Conservation (phyloP, 2,329 filamentous ascomycete species). For the Neurospora crassa region DNA sequence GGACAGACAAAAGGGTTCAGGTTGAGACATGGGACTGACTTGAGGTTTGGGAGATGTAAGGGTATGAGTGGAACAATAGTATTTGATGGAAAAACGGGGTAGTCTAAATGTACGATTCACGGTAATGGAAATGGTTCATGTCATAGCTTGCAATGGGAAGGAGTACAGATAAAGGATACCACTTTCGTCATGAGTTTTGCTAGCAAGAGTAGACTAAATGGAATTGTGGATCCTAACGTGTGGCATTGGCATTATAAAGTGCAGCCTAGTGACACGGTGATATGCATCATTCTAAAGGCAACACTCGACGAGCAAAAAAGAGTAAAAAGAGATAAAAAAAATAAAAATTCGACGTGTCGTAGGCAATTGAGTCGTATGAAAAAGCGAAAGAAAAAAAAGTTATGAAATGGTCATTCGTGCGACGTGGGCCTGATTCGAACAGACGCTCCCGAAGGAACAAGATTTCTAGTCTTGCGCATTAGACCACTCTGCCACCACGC, state of each 20-base stretch:
- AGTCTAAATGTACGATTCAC: neutral
- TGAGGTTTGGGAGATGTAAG: neutral
- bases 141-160: neutral
- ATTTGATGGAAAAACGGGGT: neutral
- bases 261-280: neutral
- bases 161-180: neutral
- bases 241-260: neutral
- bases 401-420: neutral
- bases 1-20: neutral
- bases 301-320: neutral
- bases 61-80: neutral
- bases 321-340: neutral
- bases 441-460: neutral
- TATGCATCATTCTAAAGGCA: neutral
- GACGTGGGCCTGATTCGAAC: neutral
- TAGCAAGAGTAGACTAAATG: neutral
- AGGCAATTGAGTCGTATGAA: no score
- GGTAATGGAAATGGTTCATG: neutral
- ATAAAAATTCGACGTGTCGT: neutral
- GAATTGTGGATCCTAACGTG: neutral
- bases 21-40: neutral
- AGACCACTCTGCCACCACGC: no score
- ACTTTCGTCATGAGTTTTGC: neutral
- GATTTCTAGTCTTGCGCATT: no score
- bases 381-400: no score